Evolutionary conservation across 1,284 basidiomycete species (phyloP).

Genomic region (Takashimella koratensis): DNA sequence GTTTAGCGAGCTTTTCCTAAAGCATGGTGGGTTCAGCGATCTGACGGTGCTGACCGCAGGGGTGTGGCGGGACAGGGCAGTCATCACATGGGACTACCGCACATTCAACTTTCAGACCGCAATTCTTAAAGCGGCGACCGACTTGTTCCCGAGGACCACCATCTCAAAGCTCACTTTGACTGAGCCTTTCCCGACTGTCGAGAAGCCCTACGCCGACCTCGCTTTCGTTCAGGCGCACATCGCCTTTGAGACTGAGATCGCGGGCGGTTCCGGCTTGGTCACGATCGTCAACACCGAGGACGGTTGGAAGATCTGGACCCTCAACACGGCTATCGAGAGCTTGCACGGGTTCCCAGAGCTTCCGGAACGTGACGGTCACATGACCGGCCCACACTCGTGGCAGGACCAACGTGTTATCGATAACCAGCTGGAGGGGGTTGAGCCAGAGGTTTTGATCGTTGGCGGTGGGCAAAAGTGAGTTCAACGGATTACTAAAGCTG

Average conservation of each 20-base stretch:
- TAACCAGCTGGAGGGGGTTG: slow-evolving; percentile 38
- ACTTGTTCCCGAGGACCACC: slow-evolving; percentile 17
- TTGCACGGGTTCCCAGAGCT: slow-evolving; percentile 53
- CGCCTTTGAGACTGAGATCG: slow-evolving; percentile 55
- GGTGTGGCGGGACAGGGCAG: slow-evolving; percentile 26
- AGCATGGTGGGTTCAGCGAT: slow-evolving; percentile 34
- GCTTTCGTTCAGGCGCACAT: slow-evolving; percentile 58
- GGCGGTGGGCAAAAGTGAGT: slow-evolving; percentile 45
- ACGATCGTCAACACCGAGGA: slow-evolving; percentile 51
- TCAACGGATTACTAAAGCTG: no score
- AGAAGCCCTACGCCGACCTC: slow-evolving; percentile 56
- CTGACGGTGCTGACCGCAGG: not conserved
- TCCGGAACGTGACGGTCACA: slow-evolving; percentile 21
- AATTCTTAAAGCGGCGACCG: slow-evolving; percentile 40
- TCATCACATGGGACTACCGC: slow-evolving; percentile 60
- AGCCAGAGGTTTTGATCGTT: slow-evolving; percentile 53
- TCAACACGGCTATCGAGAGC: slow-evolving; percentile 58
- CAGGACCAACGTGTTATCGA: slow-evolving; percentile 12
- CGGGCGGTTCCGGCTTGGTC: slow-evolving; percentile 53
- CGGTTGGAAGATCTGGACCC: slow-evolving; percentile 57
- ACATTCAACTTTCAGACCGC: slow-evolving; percentile 55
- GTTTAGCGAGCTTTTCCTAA: slow-evolving; percentile 25
- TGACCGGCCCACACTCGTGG: slow-evolving; percentile 18
- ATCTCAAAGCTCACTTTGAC: slow-evolving; percentile 49
- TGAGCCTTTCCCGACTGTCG: slow-evolving; percentile 44